Evolutionary conservation across 225 moss, liverwort and hornwort genomes (phyloP).

Genomic region (Marchantia polymorpha): DNA sequence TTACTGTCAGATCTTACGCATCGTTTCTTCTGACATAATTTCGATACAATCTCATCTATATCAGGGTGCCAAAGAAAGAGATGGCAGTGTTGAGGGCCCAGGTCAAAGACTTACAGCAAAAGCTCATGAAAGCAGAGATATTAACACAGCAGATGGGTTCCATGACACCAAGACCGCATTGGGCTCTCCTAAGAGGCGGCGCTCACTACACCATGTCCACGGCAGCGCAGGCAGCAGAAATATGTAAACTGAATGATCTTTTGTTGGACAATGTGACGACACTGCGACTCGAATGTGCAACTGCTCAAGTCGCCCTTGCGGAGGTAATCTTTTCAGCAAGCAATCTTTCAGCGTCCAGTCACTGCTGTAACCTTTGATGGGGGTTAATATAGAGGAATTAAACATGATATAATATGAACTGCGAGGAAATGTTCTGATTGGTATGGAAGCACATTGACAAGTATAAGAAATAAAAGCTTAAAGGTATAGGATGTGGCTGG

Average conservation of each 20-base stretch:
- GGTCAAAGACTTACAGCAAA: slow-evolving; percentile 43
- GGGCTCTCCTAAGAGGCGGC: slow-evolving; percentile 56
- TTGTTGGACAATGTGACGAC: slow-evolving; percentile 37
- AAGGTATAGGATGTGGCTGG: no score
- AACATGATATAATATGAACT: no score
- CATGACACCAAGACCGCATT: slow-evolving; percentile 65
- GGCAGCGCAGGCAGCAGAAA: slow-evolving; percentile 55
- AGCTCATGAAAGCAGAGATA: slow-evolving; percentile 41
- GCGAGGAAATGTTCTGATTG: no score
- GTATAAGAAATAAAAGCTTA: no score
- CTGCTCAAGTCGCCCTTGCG: slow-evolving; percentile 52
- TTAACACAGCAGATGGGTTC: slow-evolving; percentile 42
- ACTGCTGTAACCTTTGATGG: no score
- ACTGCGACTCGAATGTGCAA: slow-evolving; percentile 54
- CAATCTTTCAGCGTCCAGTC: no score
- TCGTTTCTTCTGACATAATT: not conserved
- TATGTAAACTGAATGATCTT: slow-evolving; percentile 52
- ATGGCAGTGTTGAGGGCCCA: slow-evolving; percentile 43
- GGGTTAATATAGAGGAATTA: no score
- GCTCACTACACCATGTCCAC: slow-evolving; percentile 41
- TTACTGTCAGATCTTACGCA: no score
- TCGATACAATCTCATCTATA: not conserved
- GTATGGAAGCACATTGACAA: no score
- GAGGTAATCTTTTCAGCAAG: slow-evolving; percentile 40
- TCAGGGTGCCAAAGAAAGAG: slow-evolving; percentile 56